Evolutionary conservation across 306 rosid genomes (phyloP).

Genomic region (Geum urbanum): DNA sequence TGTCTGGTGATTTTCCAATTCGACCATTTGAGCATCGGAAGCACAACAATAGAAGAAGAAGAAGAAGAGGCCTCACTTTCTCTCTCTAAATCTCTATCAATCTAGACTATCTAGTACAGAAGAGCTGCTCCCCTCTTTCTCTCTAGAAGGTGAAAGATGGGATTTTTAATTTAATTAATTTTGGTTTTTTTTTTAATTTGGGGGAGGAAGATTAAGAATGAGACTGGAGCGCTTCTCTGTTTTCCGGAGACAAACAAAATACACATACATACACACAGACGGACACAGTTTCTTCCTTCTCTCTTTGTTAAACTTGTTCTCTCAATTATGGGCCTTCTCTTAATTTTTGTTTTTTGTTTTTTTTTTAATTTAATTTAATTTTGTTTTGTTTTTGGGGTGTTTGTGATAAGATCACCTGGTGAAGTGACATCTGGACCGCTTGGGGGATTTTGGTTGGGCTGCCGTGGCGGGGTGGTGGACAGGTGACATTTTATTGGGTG

Average conservation of each 20-base stretch:
- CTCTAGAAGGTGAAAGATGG: constrained; percentile 60
- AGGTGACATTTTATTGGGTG: constrained; percentile 22
- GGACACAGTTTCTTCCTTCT: not conserved
- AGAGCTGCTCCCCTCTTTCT: constrained; percentile 39
- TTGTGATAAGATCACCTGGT: constrained; percentile 32
- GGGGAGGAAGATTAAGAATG: constrained; percentile 37
- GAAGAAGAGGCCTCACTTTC: constrained; percentile 25
- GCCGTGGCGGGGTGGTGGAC: not conserved
- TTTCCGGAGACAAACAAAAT: constrained; percentile 38
- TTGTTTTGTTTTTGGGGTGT: constrained; percentile 17
- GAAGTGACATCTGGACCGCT: constrained; percentile 15
- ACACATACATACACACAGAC: constrained; percentile 23
- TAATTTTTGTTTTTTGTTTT: no score
- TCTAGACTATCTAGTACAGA: constrained; percentile 13
- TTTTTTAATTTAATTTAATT: constrained; percentile 18
- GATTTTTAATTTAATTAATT: constrained; percentile 16
- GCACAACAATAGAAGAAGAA: not conserved
- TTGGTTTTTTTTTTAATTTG: not conserved
- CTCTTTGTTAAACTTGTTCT: constrained; percentile 23
- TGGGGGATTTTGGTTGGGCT: constrained; percentile 16
- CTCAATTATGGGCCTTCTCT: constrained; percentile 51
- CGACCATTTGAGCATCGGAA: constrained; percentile 52
- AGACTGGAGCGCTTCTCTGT: constrained; percentile 47
- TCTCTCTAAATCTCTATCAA: constrained; percentile 7
- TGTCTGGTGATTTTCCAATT: constrained; percentile 53